These are phyloP conservation scores for Starmerella powellii DNA, from an alignment of 805 yeast genomes.

Conservation along the genomic window DNA sequence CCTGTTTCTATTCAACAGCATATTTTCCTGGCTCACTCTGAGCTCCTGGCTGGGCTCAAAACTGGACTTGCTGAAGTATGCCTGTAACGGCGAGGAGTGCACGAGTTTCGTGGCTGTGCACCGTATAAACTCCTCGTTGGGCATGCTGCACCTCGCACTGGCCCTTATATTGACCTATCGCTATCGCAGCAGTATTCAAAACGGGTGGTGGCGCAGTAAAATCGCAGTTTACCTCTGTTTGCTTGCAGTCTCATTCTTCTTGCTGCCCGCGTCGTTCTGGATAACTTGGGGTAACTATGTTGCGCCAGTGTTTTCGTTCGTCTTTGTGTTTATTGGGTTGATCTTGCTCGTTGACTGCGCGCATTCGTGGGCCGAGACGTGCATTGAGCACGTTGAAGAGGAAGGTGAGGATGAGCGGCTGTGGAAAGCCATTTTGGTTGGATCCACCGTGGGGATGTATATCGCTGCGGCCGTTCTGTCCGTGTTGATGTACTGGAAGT, in stretches of 20 bases:
- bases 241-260: constrained; percentile 50
- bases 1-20: constrained; percentile 61
- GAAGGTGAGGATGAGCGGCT: constrained; percentile 45
- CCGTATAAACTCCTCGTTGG: constrained; percentile 77
- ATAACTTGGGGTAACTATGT: constrained; percentile 84
- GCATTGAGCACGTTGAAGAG: constrained; percentile 79
- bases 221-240: constrained; percentile 37
- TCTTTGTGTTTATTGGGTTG: constrained; percentile 80
- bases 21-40: constrained; percentile 84
- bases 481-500: constrained; percentile 65
- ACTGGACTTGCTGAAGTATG: constrained; percentile 57
- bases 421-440: constrained; percentile 72
- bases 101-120: constrained; percentile 96
- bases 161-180: constrained; percentile 54
- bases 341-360: constrained; percentile 91
- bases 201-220: constrained; percentile 84
- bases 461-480: constrained; percentile 60
- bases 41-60: constrained; percentile 65
- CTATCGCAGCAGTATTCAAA: constrained; percentile 68
- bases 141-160: constrained; percentile 58
- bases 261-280: constrained; percentile 78
- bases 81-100: constrained; percentile 70
- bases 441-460: constrained; percentile 84
- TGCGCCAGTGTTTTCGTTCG: constrained; percentile 69
- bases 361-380: constrained; percentile 96